Evolutionary conservation across 192 early-diverging fungal species (phyloP), one percentile per base, ranked within the genome.

Genomic region (Coemansia sp.): DNA sequence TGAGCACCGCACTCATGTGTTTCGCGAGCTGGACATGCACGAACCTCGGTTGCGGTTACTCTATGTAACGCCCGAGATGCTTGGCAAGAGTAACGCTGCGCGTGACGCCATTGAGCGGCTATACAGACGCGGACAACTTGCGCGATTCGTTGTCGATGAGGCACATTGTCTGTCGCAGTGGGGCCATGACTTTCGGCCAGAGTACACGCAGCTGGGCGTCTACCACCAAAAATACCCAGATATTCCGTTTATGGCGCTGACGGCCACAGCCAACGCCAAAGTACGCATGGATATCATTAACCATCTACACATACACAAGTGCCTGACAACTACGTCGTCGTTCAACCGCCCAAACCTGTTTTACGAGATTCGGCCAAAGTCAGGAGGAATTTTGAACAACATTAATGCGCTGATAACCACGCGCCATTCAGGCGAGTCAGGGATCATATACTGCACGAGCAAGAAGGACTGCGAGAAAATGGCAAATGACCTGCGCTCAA

Each of bases 141-240:
- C 96, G 0, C 82, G 93, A 54, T 93, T 99, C 80, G 95, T 96
- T 1, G 85, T 99, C 43, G 97, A 99, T 63, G 97, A 99, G 79
- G 94, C 94, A 2, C 97, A 99, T 67, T 99, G 97, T 69, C 80
- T 96, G 16, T 92, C 90, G 52, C 93, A 97, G 56, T 96, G 94
- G 96, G 97, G 97, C 12, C 97, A 98, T 63, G 95, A 99, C 72
- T 99, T 99, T 80, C 88, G 97, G 35, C 89, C 91, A 0, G 93
- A 95, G 66, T 96, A 95, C 65, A 94, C 90, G 70, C 84, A 86
- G 58, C 71, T 97, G 11, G 87, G 88, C 5, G 64, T 62, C 3
- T 84, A 93, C 29, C 86, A 88, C 65, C 41, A 66, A n/a, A 69
- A 70, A 12, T 98, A 89, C 67, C 89, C 90, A 0, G 82, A 86